Conservation (phyloP, 116 monocot species). For the Trichopus zeylanicus region DNA sequence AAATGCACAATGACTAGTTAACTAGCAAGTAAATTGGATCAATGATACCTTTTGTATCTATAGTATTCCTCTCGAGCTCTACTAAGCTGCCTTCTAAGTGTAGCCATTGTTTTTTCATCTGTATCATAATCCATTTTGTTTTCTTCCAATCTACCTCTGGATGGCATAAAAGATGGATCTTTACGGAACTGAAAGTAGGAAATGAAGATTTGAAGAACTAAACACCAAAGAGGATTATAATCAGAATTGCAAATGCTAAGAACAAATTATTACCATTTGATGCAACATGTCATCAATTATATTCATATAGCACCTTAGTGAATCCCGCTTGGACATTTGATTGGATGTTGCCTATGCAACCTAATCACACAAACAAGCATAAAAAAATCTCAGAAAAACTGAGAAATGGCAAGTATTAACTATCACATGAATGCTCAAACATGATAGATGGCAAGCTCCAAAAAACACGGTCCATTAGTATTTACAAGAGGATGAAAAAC, state of each 20-base stretch:
- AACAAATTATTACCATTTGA: conserved; percentile 81
- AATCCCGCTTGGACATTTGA: conserved; percentile 96
- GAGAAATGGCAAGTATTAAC: too few relatives aligned
- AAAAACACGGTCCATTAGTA: too few relatives aligned
- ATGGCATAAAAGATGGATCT: conserved; percentile 95
- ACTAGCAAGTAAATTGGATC: neutral
- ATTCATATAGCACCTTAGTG: conserved; percentile 82
- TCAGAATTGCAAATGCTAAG: neutral
- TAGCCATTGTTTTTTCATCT: conserved; percentile 95
- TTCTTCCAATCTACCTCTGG: conserved; percentile 88
- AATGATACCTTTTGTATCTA: conserved; percentile 76
- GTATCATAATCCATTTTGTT: conserved; percentile 99
- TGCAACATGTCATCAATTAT: conserved; percentile 84
- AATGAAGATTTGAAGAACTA: neutral
- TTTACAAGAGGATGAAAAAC: too few relatives aligned
- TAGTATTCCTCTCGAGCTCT: conserved; percentile 93
- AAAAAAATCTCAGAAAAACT: too few relatives aligned
- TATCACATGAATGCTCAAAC: too few relatives aligned
- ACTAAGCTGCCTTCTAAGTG: conserved; percentile 76
- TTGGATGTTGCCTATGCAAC: conserved; percentile 96
- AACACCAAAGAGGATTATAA: neutral
- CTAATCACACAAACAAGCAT: conserved; percentile 24
- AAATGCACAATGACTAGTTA: neutral
- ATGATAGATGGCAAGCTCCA: too few relatives aligned
- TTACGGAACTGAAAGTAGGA: conserved; percentile 52